Evolutionary conservation across 2,329 filamentous ascomycete genomes (phyloP), one percentile per base, ranked within the genome.

Genomic region (Colletotrichum aenigma): DNA sequence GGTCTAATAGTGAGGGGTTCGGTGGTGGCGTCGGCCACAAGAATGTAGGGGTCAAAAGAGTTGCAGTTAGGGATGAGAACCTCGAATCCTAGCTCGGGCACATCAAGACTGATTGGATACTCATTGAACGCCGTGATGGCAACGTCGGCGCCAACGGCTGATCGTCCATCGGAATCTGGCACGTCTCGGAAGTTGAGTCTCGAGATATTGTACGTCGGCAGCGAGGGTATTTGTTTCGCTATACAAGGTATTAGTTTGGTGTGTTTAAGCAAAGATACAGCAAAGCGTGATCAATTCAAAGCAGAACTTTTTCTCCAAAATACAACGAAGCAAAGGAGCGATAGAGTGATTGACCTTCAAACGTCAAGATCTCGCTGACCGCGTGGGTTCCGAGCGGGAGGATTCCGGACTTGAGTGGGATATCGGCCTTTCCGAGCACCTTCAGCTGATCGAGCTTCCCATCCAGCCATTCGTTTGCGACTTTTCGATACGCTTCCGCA

Each of bases 381-480:
- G 88, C 86, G 83, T 98, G 95, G 70, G 91, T 93, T 77, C 96
- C 96, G 26, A 98, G 88, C 60, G 91, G 91, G 76, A 98, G 87
- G 66, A 98, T 85, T 28, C 97, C 96, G 62, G 96, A 94, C 83
- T 93, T 95, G 71, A 98, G 85, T 36, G 89, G 89, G 48, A 98
- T 88, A 52, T 93, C 87, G 30, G 95, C 93, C 80, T 93, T 94
- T 58, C 94, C 96, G 70, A 93, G 89, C 16, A 98, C 87, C 76
- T 90, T 91, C 73, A 99, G 86, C 72, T 90, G 88, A 13, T 92
- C 90, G 74, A 98, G 87, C 70, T 92, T 93, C 52, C 96, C 96
- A 70, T 94, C 92, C 76, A 99, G 86, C 93, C 95, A 98, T 83
- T 98, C 94, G 82, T 97, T 95, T 62, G 95, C 95, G 77, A 98